Evolutionary conservation across 768 basidiomycete genomes (phyloP), one percentile per base, ranked within the genome.

Genomic region (Boletus patriciae): DNA sequence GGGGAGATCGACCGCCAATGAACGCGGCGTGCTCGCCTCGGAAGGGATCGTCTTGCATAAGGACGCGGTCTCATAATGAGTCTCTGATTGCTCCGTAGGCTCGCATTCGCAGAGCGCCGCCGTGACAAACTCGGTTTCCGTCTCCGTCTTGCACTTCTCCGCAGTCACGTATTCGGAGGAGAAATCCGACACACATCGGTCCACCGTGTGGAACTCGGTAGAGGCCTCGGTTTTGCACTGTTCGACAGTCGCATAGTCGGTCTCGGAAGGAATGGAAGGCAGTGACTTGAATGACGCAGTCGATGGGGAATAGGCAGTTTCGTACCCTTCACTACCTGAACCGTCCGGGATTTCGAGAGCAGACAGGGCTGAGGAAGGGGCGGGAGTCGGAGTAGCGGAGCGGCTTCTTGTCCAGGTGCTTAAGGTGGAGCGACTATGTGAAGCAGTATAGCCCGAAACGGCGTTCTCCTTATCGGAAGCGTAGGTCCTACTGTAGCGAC

Each of bases 401-500:
- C 66, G 65, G 37, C 71, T 72, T 57, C 71, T 69, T 3, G 71
- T 73, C 70, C 70, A 73, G 11, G 56, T 69, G 18, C 52, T 75
- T 65, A 55, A 66, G 50, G 51, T 74, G 66, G 57, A 79, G 66
- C 51, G 72, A 63, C 63, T 71, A 12, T 66, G 67, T 7, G 74
- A 68, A 18, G 73, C 72, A 1, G 68, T 69, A 47, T 73, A 75
- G 4, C 66, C 70, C 6, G 70, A 66, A 2, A 65, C 58, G 6
- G 67, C 69, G 60, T 86, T 85, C 68, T 86, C 86, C 66, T 84
- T 86, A 58, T 88, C 84, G 1, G 81, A 82, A 43, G 61, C 67
- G 61, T 65, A 67, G 57, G 59, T 66, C 50, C 71, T 72, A 37
- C 75, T 74, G 3, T 79, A 77, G 5, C 76, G 70, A 36, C 83